Conservation (phyloP, 2,329 filamentous ascomycete species). For the Gyromitra esculenta region DNA sequence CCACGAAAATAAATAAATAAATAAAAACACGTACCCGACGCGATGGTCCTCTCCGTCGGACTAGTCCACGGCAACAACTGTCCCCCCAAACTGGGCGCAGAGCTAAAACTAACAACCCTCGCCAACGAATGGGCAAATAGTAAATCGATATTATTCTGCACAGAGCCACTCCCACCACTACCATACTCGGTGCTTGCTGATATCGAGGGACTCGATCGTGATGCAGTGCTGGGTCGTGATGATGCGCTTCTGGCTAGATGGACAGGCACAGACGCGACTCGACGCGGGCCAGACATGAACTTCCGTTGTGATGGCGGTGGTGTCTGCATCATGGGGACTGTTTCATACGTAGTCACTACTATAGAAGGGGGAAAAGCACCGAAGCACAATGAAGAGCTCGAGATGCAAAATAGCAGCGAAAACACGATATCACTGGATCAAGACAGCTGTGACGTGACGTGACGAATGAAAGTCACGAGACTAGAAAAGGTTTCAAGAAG, state of each 20-base stretch:
- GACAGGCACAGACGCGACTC: constrained; percentile 45
- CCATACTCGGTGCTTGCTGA: constrained; percentile 27
- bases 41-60: constrained; percentile 53
- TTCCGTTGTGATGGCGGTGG: constrained; percentile 37
- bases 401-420: constrained; percentile 5
- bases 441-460: constrained; percentile 13
- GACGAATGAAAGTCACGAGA: constrained; percentile 26
- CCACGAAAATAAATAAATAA: background rate
- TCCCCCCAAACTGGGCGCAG: constrained; percentile 14
- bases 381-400: constrained; percentile 36
- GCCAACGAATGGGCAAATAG: constrained; percentile 54
- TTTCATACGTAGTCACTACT: constrained; percentile 17
- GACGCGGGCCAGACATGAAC: constrained; percentile 36
- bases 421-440: constrained; percentile 6
- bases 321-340: constrained; percentile 29
- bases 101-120: constrained; percentile 52
- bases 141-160: constrained; percentile 54
- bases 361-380: constrained; percentile 11
- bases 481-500: background rate
- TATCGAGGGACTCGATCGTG: constrained; percentile 12
- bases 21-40: constrained; percentile 45
- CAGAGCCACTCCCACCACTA: constrained; percentile 16
- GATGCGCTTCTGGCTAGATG: constrained; percentile 14
- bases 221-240: constrained; percentile 10
- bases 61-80: constrained; percentile 52